These are phyloP conservation scores for Hyaloperonospora brassicae DNA, from an alignment of 352 stramenopile species.

Conservation along the genomic window DNA sequence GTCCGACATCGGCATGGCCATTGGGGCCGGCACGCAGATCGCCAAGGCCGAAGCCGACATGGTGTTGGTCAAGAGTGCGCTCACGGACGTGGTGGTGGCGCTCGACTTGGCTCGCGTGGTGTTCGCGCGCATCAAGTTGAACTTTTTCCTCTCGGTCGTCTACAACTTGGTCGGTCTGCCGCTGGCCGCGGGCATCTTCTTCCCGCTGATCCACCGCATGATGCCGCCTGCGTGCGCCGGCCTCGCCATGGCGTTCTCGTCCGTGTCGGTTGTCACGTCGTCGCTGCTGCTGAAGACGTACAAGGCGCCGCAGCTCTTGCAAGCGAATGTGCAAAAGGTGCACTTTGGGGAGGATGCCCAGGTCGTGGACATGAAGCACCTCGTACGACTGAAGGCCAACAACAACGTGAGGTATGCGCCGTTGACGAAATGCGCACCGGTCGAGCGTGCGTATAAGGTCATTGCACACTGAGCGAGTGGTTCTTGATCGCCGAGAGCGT, in stretches of 20 bases:
- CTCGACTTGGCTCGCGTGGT: conserved; percentile 74
- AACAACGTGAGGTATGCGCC: conserved; percentile 49
- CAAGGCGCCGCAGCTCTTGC: conserved; percentile 34
- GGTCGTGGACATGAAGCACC: conserved; percentile 69
- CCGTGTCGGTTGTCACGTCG: conserved; percentile 92
- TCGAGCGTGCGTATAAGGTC: conserved; percentile 1
- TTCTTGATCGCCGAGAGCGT: no score
- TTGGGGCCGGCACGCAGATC: conserved; percentile 87
- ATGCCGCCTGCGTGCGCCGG: conserved; percentile 94
- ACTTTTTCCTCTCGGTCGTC: conserved; percentile 84
- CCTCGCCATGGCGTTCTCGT: conserved; percentile 93
- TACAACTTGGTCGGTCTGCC: conserved; percentile 85
- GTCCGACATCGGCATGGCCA: conserved; percentile 89
- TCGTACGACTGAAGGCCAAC: conserved; percentile 51
- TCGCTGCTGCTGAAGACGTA: conserved; percentile 88
- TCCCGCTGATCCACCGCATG: conserved; percentile 74
- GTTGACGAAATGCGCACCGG: conserved; percentile 55
- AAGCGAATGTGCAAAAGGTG: conserved; percentile 25
- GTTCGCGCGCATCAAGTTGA: conserved; percentile 77
- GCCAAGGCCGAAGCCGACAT: conserved; percentile 84
- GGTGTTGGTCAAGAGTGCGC: conserved; percentile 81
- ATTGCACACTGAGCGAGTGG: no score
- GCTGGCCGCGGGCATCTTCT: conserved; percentile 78
- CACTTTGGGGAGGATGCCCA: conserved; percentile 60
- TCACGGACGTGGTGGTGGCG: conserved; percentile 78